These are phyloP conservation scores for Pseudopithomyces maydicus DNA, from an alignment of 2,329 filamentous ascomycete species.

Conservation along the genomic window DNA sequence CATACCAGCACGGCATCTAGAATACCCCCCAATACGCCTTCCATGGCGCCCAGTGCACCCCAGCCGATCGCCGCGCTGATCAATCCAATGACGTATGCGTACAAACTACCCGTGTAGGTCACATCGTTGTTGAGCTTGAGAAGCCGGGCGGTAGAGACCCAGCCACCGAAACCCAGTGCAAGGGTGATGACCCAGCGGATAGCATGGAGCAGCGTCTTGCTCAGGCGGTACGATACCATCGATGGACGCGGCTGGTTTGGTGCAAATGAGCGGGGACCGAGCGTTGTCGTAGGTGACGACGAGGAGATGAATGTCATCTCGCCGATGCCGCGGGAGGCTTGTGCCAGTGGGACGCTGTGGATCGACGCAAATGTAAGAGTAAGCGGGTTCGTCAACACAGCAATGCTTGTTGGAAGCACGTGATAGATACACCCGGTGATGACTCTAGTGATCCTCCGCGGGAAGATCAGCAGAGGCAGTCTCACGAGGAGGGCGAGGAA, in stretches of 20 bases:
- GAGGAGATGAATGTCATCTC: slow-evolving; percentile 82
- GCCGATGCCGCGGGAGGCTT: slow-evolving; percentile 77
- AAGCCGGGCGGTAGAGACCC: slow-evolving; percentile 88
- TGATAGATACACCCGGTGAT: slow-evolving; percentile 75
- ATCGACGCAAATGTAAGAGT: slow-evolving; percentile 93
- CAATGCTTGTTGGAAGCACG: slow-evolving; percentile 82
- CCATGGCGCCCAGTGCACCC: slow-evolving; percentile 88
- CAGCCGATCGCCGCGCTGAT: slow-evolving; percentile 95
- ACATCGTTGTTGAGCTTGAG: slow-evolving; percentile 64
- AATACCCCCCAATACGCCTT: slow-evolving; percentile 84
- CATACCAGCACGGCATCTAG: slow-evolving; percentile 89
- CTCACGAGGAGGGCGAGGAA: slow-evolving; percentile 80
- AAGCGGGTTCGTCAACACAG: slow-evolving; percentile 86
- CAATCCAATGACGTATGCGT: slow-evolving; percentile 91
- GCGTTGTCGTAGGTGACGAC: slow-evolving; percentile 73
- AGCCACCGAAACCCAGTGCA: slow-evolving; percentile 90
- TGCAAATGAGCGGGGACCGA: slow-evolving; percentile 49
- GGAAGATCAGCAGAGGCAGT: slow-evolving; percentile 83
- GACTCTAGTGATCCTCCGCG: slow-evolving; percentile 72
- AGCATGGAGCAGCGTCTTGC: slow-evolving; percentile 89
- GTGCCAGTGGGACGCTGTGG: slow-evolving; percentile 80
- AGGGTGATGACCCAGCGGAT: slow-evolving; percentile 90
- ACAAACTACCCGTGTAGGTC: slow-evolving; percentile 74
- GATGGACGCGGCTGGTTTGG: slow-evolving; percentile 50
- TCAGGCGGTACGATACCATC: slow-evolving; percentile 85